Evolutionary conservation across 2,329 filamentous ascomycete genomes (phyloP).

Genomic region (Colletotrichum neosansevieriae): DNA sequence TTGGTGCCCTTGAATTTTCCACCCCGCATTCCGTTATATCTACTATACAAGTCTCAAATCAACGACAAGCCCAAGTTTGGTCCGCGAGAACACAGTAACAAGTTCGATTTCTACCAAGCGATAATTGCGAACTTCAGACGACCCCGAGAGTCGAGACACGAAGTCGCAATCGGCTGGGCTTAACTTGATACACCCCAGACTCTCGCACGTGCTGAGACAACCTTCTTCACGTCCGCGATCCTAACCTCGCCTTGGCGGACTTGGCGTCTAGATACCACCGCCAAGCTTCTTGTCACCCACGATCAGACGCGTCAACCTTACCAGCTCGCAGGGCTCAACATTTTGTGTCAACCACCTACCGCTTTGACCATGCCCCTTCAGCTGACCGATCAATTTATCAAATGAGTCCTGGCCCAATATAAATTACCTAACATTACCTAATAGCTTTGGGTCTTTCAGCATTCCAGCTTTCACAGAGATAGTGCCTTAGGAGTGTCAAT

Average conservation of each 20-base stretch:
- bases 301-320: slow-evolving; percentile 39
- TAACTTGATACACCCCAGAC: slow-evolving; percentile 36
- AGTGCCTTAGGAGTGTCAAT: not conserved
- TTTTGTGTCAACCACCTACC: slow-evolving; percentile 28
- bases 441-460: slow-evolving; percentile 6
- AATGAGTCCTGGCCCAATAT: slow-evolving; percentile 16
- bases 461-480: not conserved
- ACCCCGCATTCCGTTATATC: too few species aligned
- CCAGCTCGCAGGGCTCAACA: slow-evolving; percentile 32
- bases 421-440: slow-evolving; percentile 36
- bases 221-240: slow-evolving; percentile 39
- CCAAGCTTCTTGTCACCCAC: slow-evolving; percentile 40
- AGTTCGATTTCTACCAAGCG: slow-evolving; percentile 2
- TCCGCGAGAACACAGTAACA: slow-evolving; percentile 1
- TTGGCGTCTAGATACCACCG: slow-evolving; percentile 32
- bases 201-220: slow-evolving; percentile 39
- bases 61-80: slow-evolving; percentile 11
- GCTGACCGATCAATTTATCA: slow-evolving; percentile 24
- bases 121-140: slow-evolving; percentile 6
- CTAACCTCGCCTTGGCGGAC: slow-evolving; percentile 32
- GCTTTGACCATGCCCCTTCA: slow-evolving; percentile 26
- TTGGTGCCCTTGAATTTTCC: too few species aligned
- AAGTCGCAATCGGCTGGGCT: slow-evolving; percentile 9
- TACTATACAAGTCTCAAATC: not conserved
- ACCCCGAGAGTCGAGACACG: slow-evolving; percentile 27